Conservation (phyloP, 331 rosid genomes). For the Saraca asoca region DNA sequence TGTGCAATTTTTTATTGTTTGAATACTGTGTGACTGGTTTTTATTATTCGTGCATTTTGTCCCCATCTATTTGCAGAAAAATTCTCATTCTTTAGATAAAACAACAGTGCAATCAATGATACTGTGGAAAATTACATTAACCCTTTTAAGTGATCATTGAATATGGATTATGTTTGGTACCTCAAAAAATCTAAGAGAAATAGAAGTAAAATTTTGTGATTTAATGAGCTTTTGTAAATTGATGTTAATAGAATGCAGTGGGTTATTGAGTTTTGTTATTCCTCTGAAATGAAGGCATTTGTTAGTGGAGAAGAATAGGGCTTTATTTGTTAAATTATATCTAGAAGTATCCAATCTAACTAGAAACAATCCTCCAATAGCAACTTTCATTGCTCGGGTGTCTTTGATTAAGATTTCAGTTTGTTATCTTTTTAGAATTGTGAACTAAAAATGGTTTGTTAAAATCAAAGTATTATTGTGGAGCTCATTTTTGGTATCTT, state of each 20-base stretch:
- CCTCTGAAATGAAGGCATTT: constrained; percentile 67
- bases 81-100: too few relatives aligned
- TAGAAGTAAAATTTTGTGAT: not conserved
- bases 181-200: not conserved
- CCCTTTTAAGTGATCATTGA: not conserved
- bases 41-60: too few relatives aligned
- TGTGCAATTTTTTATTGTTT: too few relatives aligned
- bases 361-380: constrained; percentile 85
- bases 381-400: constrained; percentile 70
- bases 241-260: constrained; percentile 14
- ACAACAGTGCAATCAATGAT: too few relatives aligned
- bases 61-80: too few relatives aligned
- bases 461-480: too few relatives aligned
- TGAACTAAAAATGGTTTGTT: too few relatives aligned
- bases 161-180: constrained; percentile 17
- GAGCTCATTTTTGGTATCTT: too few relatives aligned
- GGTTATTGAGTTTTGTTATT: not conserved
- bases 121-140: not conserved
- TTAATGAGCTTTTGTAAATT: not conserved
- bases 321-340: constrained; percentile 65
- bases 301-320: constrained; percentile 77
- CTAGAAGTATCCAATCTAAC: constrained; percentile 75
- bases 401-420: too few relatives aligned
- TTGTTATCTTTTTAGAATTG: too few relatives aligned
- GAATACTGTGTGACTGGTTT: too few relatives aligned